phyloP scores from a whole-genome alignment of 352 stramenopile species.

The Phytophthora podocarpi region DNA sequence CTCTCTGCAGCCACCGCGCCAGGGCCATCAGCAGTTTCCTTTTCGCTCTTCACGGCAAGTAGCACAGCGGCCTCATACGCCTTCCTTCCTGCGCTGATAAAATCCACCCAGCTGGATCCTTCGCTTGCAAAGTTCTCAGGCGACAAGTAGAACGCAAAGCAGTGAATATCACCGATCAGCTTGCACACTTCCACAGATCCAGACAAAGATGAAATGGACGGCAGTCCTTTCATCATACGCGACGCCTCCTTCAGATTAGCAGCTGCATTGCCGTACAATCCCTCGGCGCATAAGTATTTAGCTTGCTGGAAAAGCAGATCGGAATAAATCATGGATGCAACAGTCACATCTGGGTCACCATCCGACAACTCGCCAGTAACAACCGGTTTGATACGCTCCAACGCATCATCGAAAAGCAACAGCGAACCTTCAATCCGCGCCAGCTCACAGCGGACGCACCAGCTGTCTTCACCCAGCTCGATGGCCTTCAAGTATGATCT shows the following conservation, averaged over 20 bases:
- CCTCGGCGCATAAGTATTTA: constrained; percentile 75
- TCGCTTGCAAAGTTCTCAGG: constrained; percentile 58
- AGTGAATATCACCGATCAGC: constrained; percentile 81
- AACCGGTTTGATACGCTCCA: constrained; percentile 60
- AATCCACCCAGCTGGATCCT: constrained; percentile 57
- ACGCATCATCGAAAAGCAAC: constrained; percentile 72
- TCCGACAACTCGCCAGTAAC: constrained; percentile 27
- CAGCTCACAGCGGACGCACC: constrained; percentile 78
- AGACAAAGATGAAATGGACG: constrained; percentile 28
- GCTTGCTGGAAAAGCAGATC: constrained; percentile 81
- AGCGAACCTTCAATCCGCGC: constrained; percentile 80
- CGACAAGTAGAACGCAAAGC: constrained; percentile 84
- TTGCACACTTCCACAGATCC: constrained; percentile 57
- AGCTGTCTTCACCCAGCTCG: constrained; percentile 65
- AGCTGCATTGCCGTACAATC: constrained; percentile 71
- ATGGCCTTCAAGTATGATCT: constrained; percentile 82
- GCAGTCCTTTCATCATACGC: constrained; percentile 44
- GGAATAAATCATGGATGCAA: constrained; percentile 63
- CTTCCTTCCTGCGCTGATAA: constrained; percentile 57
- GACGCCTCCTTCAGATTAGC: constrained; percentile 70
- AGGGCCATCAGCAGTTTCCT: constrained; percentile 3
- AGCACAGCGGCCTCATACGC: constrained; percentile 55
- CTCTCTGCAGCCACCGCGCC: constrained; percentile 39
- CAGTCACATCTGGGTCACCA: constrained; percentile 30
- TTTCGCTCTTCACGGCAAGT: constrained; percentile 20